A percentile compares a stretch with the other conserved stretches of the same genome.
Evolutionary conservation across 139 green algal species (phyloP).

Genomic region (Chlorella sp.): DNA sequence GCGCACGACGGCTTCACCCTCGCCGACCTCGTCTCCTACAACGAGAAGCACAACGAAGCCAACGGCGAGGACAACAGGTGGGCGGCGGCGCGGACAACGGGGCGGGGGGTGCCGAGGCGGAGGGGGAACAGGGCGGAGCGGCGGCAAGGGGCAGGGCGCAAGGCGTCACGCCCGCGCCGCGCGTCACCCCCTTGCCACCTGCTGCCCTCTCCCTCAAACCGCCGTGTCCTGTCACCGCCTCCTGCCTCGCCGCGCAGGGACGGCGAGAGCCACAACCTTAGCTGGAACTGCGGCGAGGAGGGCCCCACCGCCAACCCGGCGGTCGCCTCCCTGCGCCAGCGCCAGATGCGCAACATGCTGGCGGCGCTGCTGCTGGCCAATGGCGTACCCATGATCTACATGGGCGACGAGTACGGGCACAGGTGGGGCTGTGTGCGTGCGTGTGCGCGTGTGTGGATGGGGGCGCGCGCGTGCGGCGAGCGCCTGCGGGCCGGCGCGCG

Average conservation of each 20-base stretch:
- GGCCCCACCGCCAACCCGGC: constrained; percentile 56
- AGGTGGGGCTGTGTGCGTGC: constrained; percentile 22
- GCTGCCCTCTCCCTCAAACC: not conserved
- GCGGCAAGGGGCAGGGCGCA: too few relatives aligned
- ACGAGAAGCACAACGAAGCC: constrained; percentile 95
- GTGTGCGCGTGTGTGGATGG: not conserved
- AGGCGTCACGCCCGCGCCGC: too few relatives aligned
- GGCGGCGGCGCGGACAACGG: not conserved
- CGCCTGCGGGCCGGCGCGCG: too few relatives aligned
- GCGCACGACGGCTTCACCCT: constrained; percentile 98
- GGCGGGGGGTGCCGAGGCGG: too few relatives aligned
- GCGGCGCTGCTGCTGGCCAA: constrained; percentile 86
- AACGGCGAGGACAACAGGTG: constrained; percentile 86
- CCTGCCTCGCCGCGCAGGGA: constrained; percentile 52
- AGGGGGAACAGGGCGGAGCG: too few relatives aligned
- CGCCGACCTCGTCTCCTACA: constrained; percentile 93
- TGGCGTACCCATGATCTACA: constrained; percentile 94
- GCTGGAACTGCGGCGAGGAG: constrained; percentile 98
- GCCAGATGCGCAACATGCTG: constrained; percentile 86
- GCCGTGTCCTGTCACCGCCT: not conserved
- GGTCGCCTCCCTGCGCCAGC: constrained; percentile 57
- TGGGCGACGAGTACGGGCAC: constrained; percentile 98
- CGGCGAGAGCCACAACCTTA: constrained; percentile 95
- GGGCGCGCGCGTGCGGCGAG: too few relatives aligned
- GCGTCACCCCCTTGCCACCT: not conserved